Evolutionary conservation across 164 flowering plant species (phyloP).

Genomic region (Tetracentron sinense): DNA sequence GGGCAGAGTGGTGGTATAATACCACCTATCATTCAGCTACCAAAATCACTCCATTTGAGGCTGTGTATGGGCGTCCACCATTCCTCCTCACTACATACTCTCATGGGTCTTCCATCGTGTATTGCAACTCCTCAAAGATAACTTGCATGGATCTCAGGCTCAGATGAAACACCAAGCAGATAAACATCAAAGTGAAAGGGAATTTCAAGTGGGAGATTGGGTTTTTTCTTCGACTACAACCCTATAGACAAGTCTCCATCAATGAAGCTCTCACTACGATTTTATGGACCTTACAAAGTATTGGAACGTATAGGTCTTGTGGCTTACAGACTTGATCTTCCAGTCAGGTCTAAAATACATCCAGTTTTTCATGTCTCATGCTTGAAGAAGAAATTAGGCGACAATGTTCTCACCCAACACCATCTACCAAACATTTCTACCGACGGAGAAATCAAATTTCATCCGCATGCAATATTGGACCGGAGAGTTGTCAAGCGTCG

Average conservation of each 20-base stretch:
- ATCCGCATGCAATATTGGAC: too few relatives aligned
- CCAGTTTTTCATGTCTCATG: too few relatives aligned
- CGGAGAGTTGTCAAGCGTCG: too few relatives aligned
- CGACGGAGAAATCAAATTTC: too few relatives aligned
- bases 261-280: not conserved
- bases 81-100: not conserved
- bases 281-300: constrained; percentile 1
- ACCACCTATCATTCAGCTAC: not conserved
- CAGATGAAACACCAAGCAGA: constrained; percentile 4
- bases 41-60: constrained; percentile 8
- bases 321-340: constrained; percentile 4
- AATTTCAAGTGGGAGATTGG: constrained; percentile 10
- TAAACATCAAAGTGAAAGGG: not conserved
- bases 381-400: not conserved
- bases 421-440: not conserved
- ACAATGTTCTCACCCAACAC: not conserved
- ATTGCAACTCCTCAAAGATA: not conserved
- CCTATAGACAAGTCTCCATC: not conserved
- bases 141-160: not conserved
- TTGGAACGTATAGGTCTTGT: not conserved
- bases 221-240: constrained; percentile 8
- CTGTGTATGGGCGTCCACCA: constrained; percentile 6
- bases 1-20: constrained; percentile 9
- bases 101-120: not conserved
- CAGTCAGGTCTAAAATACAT: not conserved